Evolutionary conservation across 2,329 filamentous ascomycete genomes (phyloP).

Genomic region (Trichothecium roseum): DNA sequence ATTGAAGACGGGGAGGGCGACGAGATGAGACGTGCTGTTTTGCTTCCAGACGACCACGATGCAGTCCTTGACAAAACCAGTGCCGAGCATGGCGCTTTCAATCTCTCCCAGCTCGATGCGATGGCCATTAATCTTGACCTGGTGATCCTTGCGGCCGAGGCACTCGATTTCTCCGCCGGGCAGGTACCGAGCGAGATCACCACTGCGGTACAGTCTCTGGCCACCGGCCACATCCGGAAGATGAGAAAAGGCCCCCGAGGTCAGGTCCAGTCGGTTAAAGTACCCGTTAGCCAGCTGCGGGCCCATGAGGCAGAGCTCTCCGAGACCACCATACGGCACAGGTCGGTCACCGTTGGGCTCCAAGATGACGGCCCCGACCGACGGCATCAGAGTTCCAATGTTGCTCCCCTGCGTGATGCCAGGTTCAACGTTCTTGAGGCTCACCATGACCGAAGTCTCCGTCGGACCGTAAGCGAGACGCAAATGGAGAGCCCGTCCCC

Average conservation of each 20-base stretch:
- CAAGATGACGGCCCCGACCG: too few species aligned
- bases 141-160: conserved; percentile 9
- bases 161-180: conserved; percentile 7
- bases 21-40: too few species aligned
- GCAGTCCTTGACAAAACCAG: too few species aligned
- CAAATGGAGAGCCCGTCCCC: too few species aligned
- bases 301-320: conserved; percentile 5
- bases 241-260: too few species aligned
- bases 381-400: conserved; percentile 21
- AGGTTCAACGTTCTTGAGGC: too few species aligned
- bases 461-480: conserved; percentile 8
- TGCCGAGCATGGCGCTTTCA: too few species aligned
- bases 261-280: conserved; percentile 3
- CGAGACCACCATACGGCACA: conserved; percentile 3
- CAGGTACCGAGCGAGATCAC: conserved; percentile 8
- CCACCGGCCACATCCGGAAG: too few species aligned
- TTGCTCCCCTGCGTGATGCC: conserved; percentile 6
- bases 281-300: conserved; percentile 4
- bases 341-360: conserved; percentile 2
- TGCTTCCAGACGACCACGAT: too few species aligned
- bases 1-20: too few species aligned
- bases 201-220: conserved; percentile 8
- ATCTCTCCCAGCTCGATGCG: conserved; percentile 9
- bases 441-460: conserved; percentile 5
- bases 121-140: conserved; percentile 9